These are phyloP conservation scores for Exophiala dermatitidis DNA, from an alignment of 2,329 filamentous ascomycete genomes.

Conservation along the genomic window DNA sequence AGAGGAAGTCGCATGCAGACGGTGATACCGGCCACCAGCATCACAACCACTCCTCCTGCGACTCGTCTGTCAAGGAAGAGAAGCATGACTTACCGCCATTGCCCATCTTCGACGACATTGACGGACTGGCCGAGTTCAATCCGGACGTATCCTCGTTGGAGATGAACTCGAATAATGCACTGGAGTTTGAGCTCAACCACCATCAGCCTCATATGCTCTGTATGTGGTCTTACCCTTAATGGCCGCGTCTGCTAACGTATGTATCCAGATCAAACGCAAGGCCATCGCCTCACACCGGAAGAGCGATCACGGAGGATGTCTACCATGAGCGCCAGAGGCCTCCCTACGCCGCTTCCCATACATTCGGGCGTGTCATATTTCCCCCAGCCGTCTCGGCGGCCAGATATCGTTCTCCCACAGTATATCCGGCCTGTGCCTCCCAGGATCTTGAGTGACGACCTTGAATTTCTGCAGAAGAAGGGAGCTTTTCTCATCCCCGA, in stretches of 20 bases:
- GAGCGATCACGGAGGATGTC: constrained; percentile 42
- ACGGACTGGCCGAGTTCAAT: constrained; percentile 22
- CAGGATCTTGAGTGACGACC: constrained; percentile 71
- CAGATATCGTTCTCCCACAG: constrained; percentile 46
- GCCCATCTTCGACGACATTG: constrained; percentile 29
- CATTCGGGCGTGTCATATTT: constrained; percentile 30
- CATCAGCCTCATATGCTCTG: constrained; percentile 60
- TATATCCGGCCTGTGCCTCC: constrained; percentile 75
- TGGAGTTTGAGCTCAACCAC: constrained; percentile 41
- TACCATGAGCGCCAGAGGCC: constrained; percentile 35
- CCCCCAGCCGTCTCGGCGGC: constrained; percentile 45
- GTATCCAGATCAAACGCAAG: constrained; percentile 43
- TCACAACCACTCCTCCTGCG: constrained; percentile 17
- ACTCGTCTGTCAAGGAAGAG: constrained; percentile 22
- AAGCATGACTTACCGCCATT: constrained; percentile 24
- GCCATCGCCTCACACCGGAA: constrained; percentile 38
- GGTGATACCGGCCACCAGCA: constrained; percentile 14
- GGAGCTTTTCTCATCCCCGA: constrained; percentile 73
- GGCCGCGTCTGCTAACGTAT: constrained; percentile 7
- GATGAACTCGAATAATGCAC: constrained; percentile 27
- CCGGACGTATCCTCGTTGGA: constrained; percentile 2
- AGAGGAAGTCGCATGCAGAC: constrained; percentile 58
- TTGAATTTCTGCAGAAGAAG: constrained; percentile 75
- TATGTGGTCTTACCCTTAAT: constrained; percentile 36
- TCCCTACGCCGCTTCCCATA: constrained; percentile 34